Percentiles rank a stretch among this genome's conserved stretches.
Evolutionary conservation across 306 rosid genomes (phyloP).

Genomic region (Glycine tomentella): DNA sequence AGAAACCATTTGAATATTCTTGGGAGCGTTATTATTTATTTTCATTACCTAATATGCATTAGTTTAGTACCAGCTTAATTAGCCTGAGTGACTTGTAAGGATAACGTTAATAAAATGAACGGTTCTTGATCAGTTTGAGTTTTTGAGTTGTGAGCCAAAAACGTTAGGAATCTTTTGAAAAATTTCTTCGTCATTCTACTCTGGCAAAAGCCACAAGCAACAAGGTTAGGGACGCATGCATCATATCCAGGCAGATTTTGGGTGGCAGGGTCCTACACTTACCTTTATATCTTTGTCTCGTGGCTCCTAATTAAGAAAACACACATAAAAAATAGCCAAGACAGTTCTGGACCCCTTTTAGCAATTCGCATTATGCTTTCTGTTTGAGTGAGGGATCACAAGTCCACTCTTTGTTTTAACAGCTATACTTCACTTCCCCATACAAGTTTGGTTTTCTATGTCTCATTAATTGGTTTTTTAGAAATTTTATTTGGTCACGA

Average conservation of each 20-base stretch:
- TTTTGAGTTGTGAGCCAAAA: conserved; percentile 10
- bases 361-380: conserved; percentile 33
- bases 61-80: conserved; percentile 41
- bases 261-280: conserved; percentile 50
- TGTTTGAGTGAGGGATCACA: conserved; percentile 23
- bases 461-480: background rate
- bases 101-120: conserved; percentile 50
- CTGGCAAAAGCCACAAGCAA: conserved; percentile 43
- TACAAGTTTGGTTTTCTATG: background rate
- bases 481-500: background rate
- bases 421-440: background rate
- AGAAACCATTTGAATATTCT: conserved; percentile 22
- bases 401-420: background rate
- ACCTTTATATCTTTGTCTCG: conserved; percentile 25
- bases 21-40: conserved; percentile 23
- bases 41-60: conserved; percentile 45
- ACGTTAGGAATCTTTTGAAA: conserved; percentile 38
- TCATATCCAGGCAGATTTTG: conserved; percentile 39
- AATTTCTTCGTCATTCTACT: conserved; percentile 39
- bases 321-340: background rate
- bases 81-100: conserved; percentile 51
- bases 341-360: background rate
- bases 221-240: conserved; percentile 34
- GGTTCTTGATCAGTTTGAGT: conserved; percentile 19
- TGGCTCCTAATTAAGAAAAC: conserved; percentile 40